Conservation (phyloP, 192 early-diverging fungal species). For the Thamnidium elegans region DNA sequence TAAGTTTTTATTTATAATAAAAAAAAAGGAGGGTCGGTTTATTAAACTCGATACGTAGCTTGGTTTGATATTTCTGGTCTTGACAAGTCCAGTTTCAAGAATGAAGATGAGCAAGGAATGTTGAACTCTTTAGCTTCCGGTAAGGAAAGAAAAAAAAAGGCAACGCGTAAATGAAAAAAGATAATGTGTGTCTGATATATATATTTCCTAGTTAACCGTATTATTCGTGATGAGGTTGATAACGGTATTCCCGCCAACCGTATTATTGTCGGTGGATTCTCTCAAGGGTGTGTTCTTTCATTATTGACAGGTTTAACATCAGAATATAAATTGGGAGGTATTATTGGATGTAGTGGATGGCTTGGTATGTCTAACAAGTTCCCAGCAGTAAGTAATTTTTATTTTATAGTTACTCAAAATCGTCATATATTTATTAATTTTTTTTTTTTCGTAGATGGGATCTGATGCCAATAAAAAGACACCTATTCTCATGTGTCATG, state of each 20-base stretch:
- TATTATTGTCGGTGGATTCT: constrained; percentile 94
- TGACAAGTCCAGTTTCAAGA: constrained; percentile 36
- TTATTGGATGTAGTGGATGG: constrained; percentile 79
- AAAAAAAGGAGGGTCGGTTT: too few relatives aligned
- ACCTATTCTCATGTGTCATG: constrained; percentile 86
- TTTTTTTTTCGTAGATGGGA: constrained; percentile 34
- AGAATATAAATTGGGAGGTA: constrained; percentile 64
- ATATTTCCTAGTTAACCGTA: constrained; percentile 41
- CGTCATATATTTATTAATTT: neutral
- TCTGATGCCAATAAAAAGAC: constrained; percentile 61
- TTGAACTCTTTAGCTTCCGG: constrained; percentile 50
- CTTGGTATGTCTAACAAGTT: constrained; percentile 59
- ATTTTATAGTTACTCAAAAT: neutral
- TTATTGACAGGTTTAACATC: constrained; percentile 70
- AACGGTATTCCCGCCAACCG: constrained; percentile 72
- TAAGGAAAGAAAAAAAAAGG: constrained; percentile 4
- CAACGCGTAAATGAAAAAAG: neutral
- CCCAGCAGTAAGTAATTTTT: constrained; percentile 35
- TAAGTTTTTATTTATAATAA: constrained; percentile 1
- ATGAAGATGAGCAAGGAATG: constrained; percentile 76
- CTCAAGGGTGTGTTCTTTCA: constrained; percentile 78
- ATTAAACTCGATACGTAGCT: constrained; percentile 3
- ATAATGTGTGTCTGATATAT: neutral
- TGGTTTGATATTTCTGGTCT: constrained; percentile 84
- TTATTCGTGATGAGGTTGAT: constrained; percentile 75